These are phyloP conservation scores for Rhodamnia argentea DNA, from an alignment of 345 rosid species.

Conservation along the genomic window DNA sequence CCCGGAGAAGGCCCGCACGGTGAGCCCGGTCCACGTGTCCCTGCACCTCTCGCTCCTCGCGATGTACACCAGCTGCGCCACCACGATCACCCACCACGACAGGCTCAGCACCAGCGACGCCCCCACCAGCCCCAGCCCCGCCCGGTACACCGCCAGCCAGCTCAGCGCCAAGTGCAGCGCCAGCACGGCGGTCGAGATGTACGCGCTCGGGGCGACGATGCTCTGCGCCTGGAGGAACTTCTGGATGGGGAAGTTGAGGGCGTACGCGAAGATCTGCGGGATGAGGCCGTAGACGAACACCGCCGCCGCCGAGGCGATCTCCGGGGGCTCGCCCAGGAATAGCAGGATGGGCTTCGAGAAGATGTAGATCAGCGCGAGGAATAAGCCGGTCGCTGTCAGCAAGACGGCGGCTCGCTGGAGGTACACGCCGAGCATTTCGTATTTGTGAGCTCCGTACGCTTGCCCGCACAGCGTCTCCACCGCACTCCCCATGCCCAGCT, in stretches of 20 bases:
- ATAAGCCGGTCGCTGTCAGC: conserved; percentile 31
- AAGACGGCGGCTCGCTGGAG: conserved; percentile 53
- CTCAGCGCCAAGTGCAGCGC: conserved; percentile 24
- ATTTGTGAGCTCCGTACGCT: conserved; percentile 46
- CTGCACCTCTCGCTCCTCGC: conserved; percentile 29
- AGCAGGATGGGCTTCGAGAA: conserved; percentile 35
- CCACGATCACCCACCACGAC: conserved; percentile 51
- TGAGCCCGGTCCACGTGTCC: conserved; percentile 39
- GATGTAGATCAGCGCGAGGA: conserved; percentile 30
- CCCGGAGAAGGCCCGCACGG: conserved; percentile 33
- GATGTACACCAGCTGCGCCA: conserved; percentile 41
- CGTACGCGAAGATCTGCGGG: conserved; percentile 56
- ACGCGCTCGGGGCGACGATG: conserved; percentile 52
- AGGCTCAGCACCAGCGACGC: conserved; percentile 42
- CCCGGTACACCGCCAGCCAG: conserved; percentile 29
- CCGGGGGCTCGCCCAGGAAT: conserved; percentile 38
- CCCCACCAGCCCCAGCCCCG: conserved; percentile 36
- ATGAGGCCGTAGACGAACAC: conserved; percentile 45
- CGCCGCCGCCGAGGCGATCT: conserved; percentile 47
- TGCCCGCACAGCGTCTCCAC: conserved; percentile 73
- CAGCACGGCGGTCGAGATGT: conserved; percentile 32
- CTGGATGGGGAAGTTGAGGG: conserved; percentile 52
- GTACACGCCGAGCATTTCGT: conserved; percentile 47
- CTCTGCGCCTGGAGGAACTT: conserved; percentile 49
- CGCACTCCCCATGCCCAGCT: conserved; percentile 63